Base-by-base conservation (phyloP, 441 rosid species). In the Metrosideros polymorpha region DNA sequence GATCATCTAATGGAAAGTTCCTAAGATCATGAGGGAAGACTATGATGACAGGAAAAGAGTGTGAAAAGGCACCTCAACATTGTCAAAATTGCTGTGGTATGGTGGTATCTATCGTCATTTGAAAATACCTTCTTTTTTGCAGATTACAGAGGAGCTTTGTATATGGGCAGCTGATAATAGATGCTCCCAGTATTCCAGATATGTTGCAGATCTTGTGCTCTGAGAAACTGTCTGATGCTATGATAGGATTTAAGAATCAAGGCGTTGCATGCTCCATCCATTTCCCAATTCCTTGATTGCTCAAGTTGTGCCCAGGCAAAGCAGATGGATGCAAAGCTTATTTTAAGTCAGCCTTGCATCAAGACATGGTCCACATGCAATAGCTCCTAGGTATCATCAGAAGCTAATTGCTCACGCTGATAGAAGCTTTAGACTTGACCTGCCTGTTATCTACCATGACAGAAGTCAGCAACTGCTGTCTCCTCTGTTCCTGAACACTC, bases 401-500 rank as follows among this genome's bases (percentile, higher is more conserved):
- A 92, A 84, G 82, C 89, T 87, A 75, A 89, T 59, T 13, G 89
- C 86, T 86, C 87, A 93, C 13, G 86, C 86, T 85, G n/a, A 90
- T 84, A 54, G 90, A 32, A 75, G 32, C 89, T 83, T 87, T 84
- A 39, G 90, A 79, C 9, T 43, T 39, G 4, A 79, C 85, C 84
- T 86, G 85, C 86, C 85, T 90, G 1, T 90, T 82, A 42, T 92
- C 95, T 42, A 84, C 89, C 87, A 85, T 83, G 52, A 90, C 91
- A 83, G 93, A 89, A 87, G 87, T 76, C 87, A 89, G 88, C 85
- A 92, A 87, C 79, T 91, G 91, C 75, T 90, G 92, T 89, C 95
- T 94, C 92, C 86, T 95, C 89, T 87, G 89, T 24, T 91, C 95
- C 85, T 92, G 91, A 86, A 90, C 93, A 89, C 87, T 92, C 91